Evolutionary conservation across 805 yeast genomes (phyloP).

Genomic region (Cyberlindnera mississippiensis): DNA sequence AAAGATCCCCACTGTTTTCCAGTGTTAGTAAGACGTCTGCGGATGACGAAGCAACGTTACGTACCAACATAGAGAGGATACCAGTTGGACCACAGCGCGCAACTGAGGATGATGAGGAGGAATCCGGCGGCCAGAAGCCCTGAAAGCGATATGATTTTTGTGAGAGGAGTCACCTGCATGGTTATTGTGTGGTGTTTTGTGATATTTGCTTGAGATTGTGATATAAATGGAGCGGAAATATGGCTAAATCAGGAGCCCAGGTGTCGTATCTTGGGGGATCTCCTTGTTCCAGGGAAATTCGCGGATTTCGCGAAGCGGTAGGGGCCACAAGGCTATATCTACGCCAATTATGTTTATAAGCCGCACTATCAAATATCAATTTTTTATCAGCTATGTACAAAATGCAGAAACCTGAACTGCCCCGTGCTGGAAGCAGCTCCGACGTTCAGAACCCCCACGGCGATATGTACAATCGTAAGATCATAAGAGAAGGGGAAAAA

Average conservation of each 20-base stretch:
- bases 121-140: conserved; percentile 86
- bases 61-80: conserved; percentile 71
- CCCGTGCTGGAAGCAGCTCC: conserved; percentile 1
- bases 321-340: neutral
- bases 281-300: neutral
- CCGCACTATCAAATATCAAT: conserved; percentile 1
- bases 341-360: neutral
- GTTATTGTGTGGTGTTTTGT: no score
- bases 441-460: conserved; percentile 4
- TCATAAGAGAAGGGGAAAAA: conserved; percentile 4
- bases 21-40: conserved; percentile 5
- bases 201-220: no score
- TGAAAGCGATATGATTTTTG: conserved; percentile 72
- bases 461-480: conserved; percentile 10
- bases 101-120: conserved; percentile 79
- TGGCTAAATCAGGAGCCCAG: no score
- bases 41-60: conserved; percentile 21
- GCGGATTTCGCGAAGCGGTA: conserved; percentile 1
- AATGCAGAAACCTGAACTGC: conserved; percentile 8
- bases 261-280: no score
- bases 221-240: no score
- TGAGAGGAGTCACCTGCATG: conserved; percentile 51
- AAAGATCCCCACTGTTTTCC: conserved; percentile 47
- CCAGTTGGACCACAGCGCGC: conserved; percentile 88
- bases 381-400: conserved; percentile 13